phyloP scores from a whole-genome alignment of 2,329 filamentous ascomycete genomes.

The Venturia aucupariae region DNA sequence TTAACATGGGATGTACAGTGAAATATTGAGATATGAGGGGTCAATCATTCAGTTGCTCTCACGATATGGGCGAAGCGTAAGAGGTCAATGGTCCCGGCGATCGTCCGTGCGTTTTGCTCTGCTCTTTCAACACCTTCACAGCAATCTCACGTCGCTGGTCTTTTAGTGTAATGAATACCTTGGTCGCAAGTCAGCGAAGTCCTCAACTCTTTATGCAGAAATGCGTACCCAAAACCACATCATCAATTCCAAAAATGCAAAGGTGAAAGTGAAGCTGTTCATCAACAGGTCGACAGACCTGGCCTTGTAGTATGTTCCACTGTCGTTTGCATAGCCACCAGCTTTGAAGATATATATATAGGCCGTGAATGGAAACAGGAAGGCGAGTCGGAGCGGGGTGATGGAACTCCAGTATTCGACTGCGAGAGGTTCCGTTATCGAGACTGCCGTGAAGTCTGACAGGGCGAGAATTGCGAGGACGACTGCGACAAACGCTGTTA shows the following conservation, averaged over 20 bases:
- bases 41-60: background rate
- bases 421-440: constrained; percentile 34
- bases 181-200: background rate
- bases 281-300: constrained; percentile 55
- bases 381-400: constrained; percentile 55
- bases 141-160: constrained; percentile 28
- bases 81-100: background rate
- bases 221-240: constrained; percentile 70
- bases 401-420: constrained; percentile 39
- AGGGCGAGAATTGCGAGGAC: constrained; percentile 54
- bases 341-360: constrained; percentile 57
- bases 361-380: constrained; percentile 52
- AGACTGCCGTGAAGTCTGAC: constrained; percentile 38
- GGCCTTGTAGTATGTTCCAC: constrained; percentile 19
- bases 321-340: constrained; percentile 36
- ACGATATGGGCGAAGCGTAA: constrained; percentile 1
- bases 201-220: background rate
- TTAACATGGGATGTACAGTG: too few relatives aligned
- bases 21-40: too few relatives aligned
- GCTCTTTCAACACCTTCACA: constrained; percentile 24
- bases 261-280: constrained; percentile 77
- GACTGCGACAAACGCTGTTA: constrained; percentile 58
- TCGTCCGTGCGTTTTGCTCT: constrained; percentile 16
- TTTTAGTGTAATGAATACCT: constrained; percentile 28
- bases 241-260: constrained; percentile 73